Conservation (phyloP, 257 asterid genomes). For the Przewalskia tangutica region DNA sequence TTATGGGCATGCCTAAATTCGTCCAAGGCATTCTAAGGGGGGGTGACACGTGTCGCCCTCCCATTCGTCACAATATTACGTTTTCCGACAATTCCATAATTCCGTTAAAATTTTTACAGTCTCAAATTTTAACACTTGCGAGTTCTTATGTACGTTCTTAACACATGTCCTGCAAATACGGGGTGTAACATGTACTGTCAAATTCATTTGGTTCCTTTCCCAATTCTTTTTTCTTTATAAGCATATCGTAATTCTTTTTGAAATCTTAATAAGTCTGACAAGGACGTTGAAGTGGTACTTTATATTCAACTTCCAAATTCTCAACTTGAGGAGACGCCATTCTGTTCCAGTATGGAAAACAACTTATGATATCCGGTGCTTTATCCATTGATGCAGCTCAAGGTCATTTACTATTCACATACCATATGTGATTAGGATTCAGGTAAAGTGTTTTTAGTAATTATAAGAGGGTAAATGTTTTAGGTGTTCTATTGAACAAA, state of each 20-base stretch:
- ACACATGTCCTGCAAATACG: too few species aligned
- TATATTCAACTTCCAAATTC: slow-evolving; percentile 25
- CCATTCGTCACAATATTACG: too few species aligned
- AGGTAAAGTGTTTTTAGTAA: background rate
- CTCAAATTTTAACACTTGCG: too few species aligned
- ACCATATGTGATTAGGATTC: background rate
- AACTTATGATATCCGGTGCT: background rate
- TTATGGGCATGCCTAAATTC: too few species aligned
- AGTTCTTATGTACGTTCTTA: too few species aligned
- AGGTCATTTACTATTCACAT: background rate
- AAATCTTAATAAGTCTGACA: slow-evolving; percentile 43
- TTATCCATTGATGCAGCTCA: background rate
- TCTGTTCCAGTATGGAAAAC: slow-evolving; percentile 14
- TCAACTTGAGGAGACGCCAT: slow-evolving; percentile 16
- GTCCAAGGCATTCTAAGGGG: too few species aligned
- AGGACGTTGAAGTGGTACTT: slow-evolving; percentile 64
- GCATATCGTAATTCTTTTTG: background rate
- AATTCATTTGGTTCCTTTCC: background rate
- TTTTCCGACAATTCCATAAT: too few species aligned
- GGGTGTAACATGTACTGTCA: background rate
- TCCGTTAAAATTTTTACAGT: too few species aligned
- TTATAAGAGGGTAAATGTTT: background rate
- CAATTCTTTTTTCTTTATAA: background rate
- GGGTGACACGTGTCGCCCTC: too few species aligned
- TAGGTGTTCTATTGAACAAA: background rate